Evolutionary conservation across 1,284 basidiomycete genomes (phyloP).

Genomic region (Moniliophthora roreri): DNA sequence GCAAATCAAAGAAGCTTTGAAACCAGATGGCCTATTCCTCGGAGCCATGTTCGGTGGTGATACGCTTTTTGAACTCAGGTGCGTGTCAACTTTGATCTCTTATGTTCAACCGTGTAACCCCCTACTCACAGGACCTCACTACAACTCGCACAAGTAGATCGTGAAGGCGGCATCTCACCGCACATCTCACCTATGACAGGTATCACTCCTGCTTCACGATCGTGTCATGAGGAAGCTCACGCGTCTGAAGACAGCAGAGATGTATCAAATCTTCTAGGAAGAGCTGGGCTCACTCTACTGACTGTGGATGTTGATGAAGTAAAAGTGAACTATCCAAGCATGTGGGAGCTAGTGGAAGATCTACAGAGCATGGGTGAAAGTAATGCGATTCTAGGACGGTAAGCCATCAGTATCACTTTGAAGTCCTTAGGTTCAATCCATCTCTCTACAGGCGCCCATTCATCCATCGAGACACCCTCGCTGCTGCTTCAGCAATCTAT

Average conservation of each 20-base stretch:
- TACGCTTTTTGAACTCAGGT: constrained; percentile 93
- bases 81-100: constrained; percentile 7
- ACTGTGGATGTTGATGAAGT: constrained; percentile 98
- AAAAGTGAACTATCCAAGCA: constrained; percentile 87
- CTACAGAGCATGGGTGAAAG: constrained; percentile 95
- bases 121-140: constrained; percentile 56
- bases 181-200: constrained; percentile 97
- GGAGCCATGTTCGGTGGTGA: constrained; percentile 96
- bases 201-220: constrained; percentile 31
- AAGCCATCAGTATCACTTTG: constrained; percentile 15
- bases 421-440: constrained; percentile 1
- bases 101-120: neutral
- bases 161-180: constrained; percentile 94
- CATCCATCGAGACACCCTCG: constrained; percentile 84
- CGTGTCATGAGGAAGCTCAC: neutral
- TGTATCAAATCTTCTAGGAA: constrained; percentile 86
- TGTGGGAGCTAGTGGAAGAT: constrained; percentile 96
- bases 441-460: constrained; percentile 51
- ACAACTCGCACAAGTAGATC: constrained; percentile 92
- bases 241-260: constrained; percentile 74
- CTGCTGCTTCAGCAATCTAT: constrained; percentile 93
- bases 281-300: constrained; percentile 92
- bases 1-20: constrained; percentile 84
- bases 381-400: constrained; percentile 88
- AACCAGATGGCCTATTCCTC: constrained; percentile 94